phyloP scores from a whole-genome alignment of 2,329 filamentous ascomycete genomes.

The Microcyclosporella mali region DNA sequence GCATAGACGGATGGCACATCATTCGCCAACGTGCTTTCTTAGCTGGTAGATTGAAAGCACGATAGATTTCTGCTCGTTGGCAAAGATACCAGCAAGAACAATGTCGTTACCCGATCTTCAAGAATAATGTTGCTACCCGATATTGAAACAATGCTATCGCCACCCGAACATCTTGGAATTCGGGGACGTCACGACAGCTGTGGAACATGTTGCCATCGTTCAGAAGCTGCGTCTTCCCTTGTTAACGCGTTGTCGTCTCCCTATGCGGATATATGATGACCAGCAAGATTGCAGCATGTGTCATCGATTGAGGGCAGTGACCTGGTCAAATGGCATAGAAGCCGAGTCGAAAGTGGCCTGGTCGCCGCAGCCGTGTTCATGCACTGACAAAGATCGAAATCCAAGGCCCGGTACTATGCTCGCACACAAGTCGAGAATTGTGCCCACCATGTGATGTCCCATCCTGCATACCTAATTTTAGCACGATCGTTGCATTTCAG shows the following conservation, averaged over 20 bases:
- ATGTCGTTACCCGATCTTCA: conserved; percentile 40
- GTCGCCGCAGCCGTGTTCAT: conserved; percentile 21
- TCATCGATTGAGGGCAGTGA: conserved; percentile 21
- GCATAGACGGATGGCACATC: conserved; percentile 33
- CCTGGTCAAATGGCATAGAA: conserved; percentile 18
- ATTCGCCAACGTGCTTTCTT: conserved; percentile 37
- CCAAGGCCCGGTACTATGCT: neutral
- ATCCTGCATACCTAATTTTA: too few species aligned
- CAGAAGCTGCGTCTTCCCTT: conserved; percentile 47
- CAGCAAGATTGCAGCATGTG: conserved; percentile 15
- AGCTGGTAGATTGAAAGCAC: conserved; percentile 36
- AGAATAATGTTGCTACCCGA: too few species aligned
- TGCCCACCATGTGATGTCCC: too few species aligned
- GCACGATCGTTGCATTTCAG: too few species aligned
- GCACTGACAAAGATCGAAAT: conserved; percentile 13
- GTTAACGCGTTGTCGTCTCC: conserved; percentile 41
- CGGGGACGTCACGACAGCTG: conserved; percentile 44
- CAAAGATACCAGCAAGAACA: conserved; percentile 46
- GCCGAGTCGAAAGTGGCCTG: conserved; percentile 5
- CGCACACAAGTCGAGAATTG: conserved; percentile 33
- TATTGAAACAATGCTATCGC: too few species aligned
- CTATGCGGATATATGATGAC: conserved; percentile 14
- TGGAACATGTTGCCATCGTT: conserved; percentile 48
- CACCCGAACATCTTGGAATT: too few species aligned
- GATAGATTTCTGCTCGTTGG: conserved; percentile 16